Percentiles rank a stretch among this genome's conserved stretches.
Evolutionary conservation across 2,329 filamentous ascomycete species (phyloP).

Genomic region (Stachybotrys chartarum): DNA sequence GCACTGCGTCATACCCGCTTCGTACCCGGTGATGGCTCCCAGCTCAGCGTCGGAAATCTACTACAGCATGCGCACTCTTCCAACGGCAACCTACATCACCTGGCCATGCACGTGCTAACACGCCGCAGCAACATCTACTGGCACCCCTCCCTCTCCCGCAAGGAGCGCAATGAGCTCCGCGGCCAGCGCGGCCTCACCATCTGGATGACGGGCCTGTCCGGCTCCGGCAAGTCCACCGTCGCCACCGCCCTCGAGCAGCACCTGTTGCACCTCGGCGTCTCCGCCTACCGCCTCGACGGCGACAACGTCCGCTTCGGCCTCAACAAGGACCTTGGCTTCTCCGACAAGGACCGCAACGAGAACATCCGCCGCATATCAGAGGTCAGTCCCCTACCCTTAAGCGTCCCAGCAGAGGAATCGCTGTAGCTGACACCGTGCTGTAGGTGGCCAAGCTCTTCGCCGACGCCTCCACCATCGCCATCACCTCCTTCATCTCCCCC

Average conservation of each 20-base stretch:
- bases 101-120: neutral
- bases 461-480: slow-evolving; percentile 76
- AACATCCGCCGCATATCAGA: slow-evolving; percentile 97
- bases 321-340: slow-evolving; percentile 96
- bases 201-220: slow-evolving; percentile 96
- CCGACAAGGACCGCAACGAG: slow-evolving; percentile 87
- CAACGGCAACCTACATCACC: neutral
- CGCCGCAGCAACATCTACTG: slow-evolving; percentile 75
- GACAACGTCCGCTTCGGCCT: slow-evolving; percentile 98
- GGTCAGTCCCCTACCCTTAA: slow-evolving; percentile 25
- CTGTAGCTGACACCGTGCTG: neutral
- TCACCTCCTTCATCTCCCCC: slow-evolving; percentile 95
- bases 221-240: slow-evolving; percentile 94
- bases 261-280: slow-evolving; percentile 74
- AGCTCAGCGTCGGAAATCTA: neutral
- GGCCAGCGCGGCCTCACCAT: slow-evolving; percentile 88
- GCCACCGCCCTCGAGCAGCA: slow-evolving; percentile 96
- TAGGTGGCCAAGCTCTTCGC: slow-evolving; percentile 93
- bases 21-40: too few species aligned
- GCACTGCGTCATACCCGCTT: too few species aligned
- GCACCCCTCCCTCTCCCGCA: slow-evolving; percentile 74
- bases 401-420: neutral
- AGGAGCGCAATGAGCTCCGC: slow-evolving; percentile 67
- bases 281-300: slow-evolving; percentile 90
- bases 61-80: slow-evolving; percentile 6